Percentiles rank a stretch among this genome's conserved stretches.
phyloP scores from a whole-genome alignment of 495 filamentous ascomycete species.

The Massariosphaeria phaeospora region DNA sequence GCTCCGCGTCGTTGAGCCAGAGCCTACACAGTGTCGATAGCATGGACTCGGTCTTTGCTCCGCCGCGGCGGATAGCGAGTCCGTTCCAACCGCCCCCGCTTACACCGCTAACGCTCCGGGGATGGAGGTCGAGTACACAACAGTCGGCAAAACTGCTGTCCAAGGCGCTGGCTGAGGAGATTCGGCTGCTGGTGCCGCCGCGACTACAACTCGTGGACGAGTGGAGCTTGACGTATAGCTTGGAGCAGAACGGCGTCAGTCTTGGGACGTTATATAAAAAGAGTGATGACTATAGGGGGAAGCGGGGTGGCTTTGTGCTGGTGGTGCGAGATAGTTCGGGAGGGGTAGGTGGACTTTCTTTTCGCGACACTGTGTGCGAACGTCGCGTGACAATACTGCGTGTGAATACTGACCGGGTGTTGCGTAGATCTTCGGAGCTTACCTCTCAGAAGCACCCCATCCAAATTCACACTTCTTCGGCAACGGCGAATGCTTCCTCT shows the following conservation, averaged over 20 bases:
- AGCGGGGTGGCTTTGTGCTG: slow-evolving; percentile 77
- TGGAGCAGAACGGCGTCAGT: slow-evolving; percentile 90
- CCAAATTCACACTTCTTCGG: slow-evolving; percentile 83
- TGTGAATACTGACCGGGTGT: slow-evolving; percentile 3
- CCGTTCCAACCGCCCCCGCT: slow-evolving; percentile 48
- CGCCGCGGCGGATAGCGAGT: slow-evolving; percentile 37
- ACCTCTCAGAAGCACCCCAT: slow-evolving; percentile 81
- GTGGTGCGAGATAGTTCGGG: slow-evolving; percentile 72
- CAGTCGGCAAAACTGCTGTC: slow-evolving; percentile 51
- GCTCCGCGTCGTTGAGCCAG: slow-evolving; percentile 19
- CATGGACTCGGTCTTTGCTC: slow-evolving; percentile 37
- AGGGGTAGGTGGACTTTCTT: slow-evolving; percentile 52
- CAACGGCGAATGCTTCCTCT: slow-evolving; percentile 96
- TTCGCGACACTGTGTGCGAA: neutral
- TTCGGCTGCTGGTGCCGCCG: slow-evolving; percentile 80
- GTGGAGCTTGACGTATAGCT: slow-evolving; percentile 81
- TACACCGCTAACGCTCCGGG: slow-evolving; percentile 38
- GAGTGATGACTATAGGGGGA: slow-evolving; percentile 58
- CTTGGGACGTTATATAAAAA: slow-evolving; percentile 81
- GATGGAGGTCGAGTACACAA: slow-evolving; percentile 35
- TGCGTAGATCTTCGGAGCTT: slow-evolving; percentile 78
- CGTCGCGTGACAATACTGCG: no score
- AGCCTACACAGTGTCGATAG: slow-evolving; percentile 24
- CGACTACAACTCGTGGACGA: slow-evolving; percentile 79
- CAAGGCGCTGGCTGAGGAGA: slow-evolving; percentile 80